Evolutionary conservation across 805 yeast species (phyloP).

Genomic region (Geotrichum ghanense): DNA sequence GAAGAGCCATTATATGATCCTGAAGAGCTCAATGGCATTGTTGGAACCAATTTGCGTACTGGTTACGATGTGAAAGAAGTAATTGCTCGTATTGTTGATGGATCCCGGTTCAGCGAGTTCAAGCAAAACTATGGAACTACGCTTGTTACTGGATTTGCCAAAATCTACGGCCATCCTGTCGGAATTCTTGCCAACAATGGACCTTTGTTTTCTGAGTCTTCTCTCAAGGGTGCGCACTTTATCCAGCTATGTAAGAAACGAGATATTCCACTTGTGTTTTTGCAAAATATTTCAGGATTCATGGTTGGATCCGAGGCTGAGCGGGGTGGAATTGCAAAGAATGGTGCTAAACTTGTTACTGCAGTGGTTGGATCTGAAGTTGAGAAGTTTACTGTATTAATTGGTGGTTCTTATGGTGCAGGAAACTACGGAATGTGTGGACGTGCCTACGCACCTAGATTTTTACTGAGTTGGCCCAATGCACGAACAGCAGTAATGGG

Average conservation of each 20-base stretch:
- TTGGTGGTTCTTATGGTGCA: slow-evolving; percentile 26
- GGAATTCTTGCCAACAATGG: slow-evolving; percentile 26
- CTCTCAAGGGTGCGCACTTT: slow-evolving; percentile 25
- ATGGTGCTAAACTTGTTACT: slow-evolving; percentile 24
- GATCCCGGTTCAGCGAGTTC: slow-evolving; percentile 22
- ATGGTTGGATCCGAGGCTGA: slow-evolving; percentile 27
- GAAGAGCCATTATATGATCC: slow-evolving; percentile 22
- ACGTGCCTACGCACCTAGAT: slow-evolving; percentile 23
- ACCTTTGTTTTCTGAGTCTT: slow-evolving; percentile 21
- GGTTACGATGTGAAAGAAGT: slow-evolving; percentile 24
- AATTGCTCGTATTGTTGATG: slow-evolving; percentile 24
- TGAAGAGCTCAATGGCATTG: slow-evolving; percentile 21
- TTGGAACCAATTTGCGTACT: slow-evolving; percentile 20
- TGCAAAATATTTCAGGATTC: slow-evolving; percentile 25
- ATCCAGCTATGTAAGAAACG: slow-evolving; percentile 24
- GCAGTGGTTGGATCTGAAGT: slow-evolving; percentile 26
- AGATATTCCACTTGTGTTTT: slow-evolving; percentile 22
- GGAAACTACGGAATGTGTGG: slow-evolving; percentile 28
- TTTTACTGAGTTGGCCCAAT: slow-evolving; percentile 26
- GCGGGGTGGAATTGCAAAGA: slow-evolving; percentile 25
- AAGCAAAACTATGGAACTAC: slow-evolving; percentile 22
- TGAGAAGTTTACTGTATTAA: slow-evolving; percentile 23
- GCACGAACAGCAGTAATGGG: slow-evolving; percentile 26
- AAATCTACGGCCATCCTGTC: slow-evolving; percentile 21
- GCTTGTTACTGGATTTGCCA: slow-evolving; percentile 22